Conservation (phyloP, 495 filamentous ascomycete species). For the Trichoderma orchidacearum region DNA sequence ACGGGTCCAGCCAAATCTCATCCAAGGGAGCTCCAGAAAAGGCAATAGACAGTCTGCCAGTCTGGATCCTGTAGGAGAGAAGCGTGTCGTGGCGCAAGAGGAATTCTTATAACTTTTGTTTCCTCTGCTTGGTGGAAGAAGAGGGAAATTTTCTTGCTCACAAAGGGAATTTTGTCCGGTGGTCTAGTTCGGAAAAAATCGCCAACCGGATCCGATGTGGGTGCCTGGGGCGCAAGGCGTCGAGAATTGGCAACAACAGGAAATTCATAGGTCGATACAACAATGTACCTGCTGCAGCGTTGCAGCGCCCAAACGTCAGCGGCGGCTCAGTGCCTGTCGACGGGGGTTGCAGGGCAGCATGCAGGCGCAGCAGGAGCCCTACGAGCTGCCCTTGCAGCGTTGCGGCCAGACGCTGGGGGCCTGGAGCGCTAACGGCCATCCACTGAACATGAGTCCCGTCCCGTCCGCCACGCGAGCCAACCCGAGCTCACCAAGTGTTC, state of each 20-base stretch:
- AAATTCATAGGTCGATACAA: neutral
- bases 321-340: neutral
- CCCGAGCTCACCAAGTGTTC: too few species aligned
- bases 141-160: neutral
- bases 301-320: neutral
- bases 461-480: too few species aligned
- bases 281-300: neutral
- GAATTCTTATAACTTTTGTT: neutral
- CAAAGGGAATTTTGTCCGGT: neutral
- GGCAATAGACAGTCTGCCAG: neutral
- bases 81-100: neutral
- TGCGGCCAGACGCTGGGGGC: neutral
- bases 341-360: too few species aligned
- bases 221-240: neutral
- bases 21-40: neutral
- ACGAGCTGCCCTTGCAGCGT: neutral
- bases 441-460: too few species aligned
- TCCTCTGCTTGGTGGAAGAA: neutral
- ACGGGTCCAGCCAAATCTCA: neutral
- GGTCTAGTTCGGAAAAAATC: neutral
- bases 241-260: neutral
- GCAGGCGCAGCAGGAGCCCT: neutral
- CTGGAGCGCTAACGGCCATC: too few species aligned
- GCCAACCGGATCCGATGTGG: neutral
- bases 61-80: neutral